Evolutionary conservation across 2,329 filamentous ascomycete species (phyloP).

Genomic region (Pyrenophora teres): DNA sequence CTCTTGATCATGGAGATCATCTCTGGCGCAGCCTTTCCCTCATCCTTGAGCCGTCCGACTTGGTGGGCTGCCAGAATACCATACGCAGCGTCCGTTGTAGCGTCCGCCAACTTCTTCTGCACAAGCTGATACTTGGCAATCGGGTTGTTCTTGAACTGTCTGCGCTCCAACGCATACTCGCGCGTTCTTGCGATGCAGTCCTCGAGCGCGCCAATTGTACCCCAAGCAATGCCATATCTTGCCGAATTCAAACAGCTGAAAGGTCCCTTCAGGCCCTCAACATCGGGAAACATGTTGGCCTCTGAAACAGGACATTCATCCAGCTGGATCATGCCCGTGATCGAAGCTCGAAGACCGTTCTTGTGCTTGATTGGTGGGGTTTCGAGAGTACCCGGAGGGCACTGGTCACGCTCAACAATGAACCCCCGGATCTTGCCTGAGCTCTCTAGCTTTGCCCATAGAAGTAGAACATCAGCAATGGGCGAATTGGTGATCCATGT

Average conservation of each 20-base stretch:
- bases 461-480: slow-evolving; percentile 80
- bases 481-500: slow-evolving; percentile 97
- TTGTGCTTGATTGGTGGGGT: slow-evolving; percentile 95
- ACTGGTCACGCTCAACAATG: slow-evolving; percentile 81
- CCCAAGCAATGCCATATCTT: slow-evolving; percentile 90
- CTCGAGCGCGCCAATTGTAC: slow-evolving; percentile 90
- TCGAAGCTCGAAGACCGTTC: slow-evolving; percentile 87
- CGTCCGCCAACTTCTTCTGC: slow-evolving; percentile 97
- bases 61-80: slow-evolving; percentile 89
- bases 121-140: slow-evolving; percentile 95
- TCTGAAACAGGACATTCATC: slow-evolving; percentile 86
- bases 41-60: slow-evolving; percentile 90
- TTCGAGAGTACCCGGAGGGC: slow-evolving; percentile 84
- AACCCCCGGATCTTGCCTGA: slow-evolving; percentile 96
- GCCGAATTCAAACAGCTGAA: slow-evolving; percentile 96
- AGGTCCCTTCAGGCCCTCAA: slow-evolving; percentile 85
- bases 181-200: slow-evolving; percentile 83
- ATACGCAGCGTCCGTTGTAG: slow-evolving; percentile 85
- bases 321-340: slow-evolving; percentile 97
- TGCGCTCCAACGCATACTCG: slow-evolving; percentile 87
- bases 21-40: slow-evolving; percentile 84
- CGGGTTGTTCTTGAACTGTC: slow-evolving; percentile 95
- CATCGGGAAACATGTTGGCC: slow-evolving; percentile 90
- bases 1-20: slow-evolving; percentile 98
- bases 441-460: slow-evolving; percentile 91